These are phyloP conservation scores for Alternaria incomplexa DNA, from an alignment of 2,329 filamentous ascomycete species.

Conservation along the genomic window DNA sequence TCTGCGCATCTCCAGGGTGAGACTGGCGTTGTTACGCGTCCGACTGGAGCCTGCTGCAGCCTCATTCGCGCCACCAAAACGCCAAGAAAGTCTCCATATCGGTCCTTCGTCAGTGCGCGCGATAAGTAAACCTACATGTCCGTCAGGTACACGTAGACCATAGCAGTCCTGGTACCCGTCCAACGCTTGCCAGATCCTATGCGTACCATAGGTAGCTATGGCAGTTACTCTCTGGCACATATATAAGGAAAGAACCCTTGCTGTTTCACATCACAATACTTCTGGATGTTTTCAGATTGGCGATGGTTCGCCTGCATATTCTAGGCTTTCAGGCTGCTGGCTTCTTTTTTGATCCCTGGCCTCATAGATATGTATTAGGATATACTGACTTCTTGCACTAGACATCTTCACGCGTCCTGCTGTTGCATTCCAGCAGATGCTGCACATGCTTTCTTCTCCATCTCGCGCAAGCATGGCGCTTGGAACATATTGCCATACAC, in stretches of 20 bases:
- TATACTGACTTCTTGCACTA: not conserved
- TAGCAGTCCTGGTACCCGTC: not conserved
- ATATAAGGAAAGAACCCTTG: not conserved
- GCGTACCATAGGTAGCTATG: not conserved
- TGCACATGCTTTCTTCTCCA: conserved; percentile 25
- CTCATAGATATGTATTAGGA: no score
- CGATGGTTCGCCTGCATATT: not conserved
- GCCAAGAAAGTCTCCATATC: conserved; percentile 14
- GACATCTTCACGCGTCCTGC: not conserved
- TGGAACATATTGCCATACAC: conserved; percentile 58
- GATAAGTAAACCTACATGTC: conserved; percentile 3
- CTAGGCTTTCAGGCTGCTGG: not conserved
- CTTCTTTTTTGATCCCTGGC: not conserved
- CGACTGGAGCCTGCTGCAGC: conserved; percentile 32
- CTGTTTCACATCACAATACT: not conserved
- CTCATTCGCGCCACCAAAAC: conserved; percentile 23
- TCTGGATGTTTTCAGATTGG: not conserved
- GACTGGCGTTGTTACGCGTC: conserved; percentile 27
- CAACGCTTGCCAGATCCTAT: not conserved
- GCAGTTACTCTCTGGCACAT: not conserved
- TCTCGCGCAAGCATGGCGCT: conserved; percentile 58
- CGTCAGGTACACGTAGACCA: not conserved
- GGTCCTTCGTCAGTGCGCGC: conserved; percentile 4
- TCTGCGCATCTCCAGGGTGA: conserved; percentile 12
- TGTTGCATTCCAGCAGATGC: conserved; percentile 8